phyloP scores from a whole-genome alignment of 2,329 filamentous ascomycete genomes.

The Zymoseptoria crescenta region DNA sequence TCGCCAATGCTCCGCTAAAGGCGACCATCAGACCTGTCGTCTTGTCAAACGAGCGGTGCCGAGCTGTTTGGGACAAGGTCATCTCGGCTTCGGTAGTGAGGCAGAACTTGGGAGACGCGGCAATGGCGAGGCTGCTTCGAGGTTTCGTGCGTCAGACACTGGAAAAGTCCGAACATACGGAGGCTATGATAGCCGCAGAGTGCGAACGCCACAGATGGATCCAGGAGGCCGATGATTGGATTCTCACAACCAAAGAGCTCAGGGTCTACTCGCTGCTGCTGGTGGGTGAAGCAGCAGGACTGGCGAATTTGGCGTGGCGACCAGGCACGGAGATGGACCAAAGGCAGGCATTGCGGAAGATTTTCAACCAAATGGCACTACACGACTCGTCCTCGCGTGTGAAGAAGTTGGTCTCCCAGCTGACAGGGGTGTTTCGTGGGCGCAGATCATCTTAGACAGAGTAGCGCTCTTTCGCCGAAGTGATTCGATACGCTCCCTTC shows the following conservation, averaged over 20 bases:
- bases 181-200: background rate
- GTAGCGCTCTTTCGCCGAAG: slow-evolving; percentile 74
- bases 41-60: background rate
- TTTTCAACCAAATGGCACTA: background rate
- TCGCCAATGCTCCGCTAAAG: background rate
- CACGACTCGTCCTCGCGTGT: background rate
- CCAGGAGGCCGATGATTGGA: background rate
- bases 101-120: background rate
- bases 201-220: background rate
- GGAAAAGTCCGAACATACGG: background rate
- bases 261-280: background rate
- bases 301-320: background rate
- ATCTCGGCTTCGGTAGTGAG: background rate
- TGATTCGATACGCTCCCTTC: slow-evolving; percentile 63
- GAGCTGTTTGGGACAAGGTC: background rate
- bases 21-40: background rate
- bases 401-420: background rate
- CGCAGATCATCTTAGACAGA: slow-evolving; percentile 47
- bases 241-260: background rate
- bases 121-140: background rate
- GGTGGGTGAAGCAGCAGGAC: background rate
- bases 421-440: background rate
- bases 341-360: background rate
- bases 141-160: background rate
- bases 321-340: background rate